Base-by-base conservation (phyloP, 2,329 filamentous ascomycete genomes). In the Aspergillus hiratsukae region DNA sequence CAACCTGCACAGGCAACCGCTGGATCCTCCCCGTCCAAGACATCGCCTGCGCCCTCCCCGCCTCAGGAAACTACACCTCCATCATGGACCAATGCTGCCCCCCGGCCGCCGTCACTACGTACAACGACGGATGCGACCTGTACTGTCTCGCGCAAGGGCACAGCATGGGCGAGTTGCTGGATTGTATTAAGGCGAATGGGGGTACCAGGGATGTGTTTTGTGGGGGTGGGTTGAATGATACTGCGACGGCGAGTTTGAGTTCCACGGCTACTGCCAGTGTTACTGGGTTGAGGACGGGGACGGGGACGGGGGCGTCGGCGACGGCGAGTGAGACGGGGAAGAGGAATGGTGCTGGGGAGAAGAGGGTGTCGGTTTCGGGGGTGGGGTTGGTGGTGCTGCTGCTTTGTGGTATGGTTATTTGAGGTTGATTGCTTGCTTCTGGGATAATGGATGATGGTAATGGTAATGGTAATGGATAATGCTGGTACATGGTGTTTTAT, bases 111-210 rank as follows among this genome's bases (percentile, higher is more conserved):
- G 71, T 81, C 28, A 66, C 76, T 50, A 69, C 69, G 60, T 82
- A 81, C 75, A 71, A 77, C 64, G 63, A 75, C 65, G 68, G 74
- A 63, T 82, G 80, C 71, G 78, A 76, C 17, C 62, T 81, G 57
- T 82, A 81, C 77, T 82, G 80, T 62, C 75, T 77, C 17, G 77
- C 76, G 0, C 65, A 70, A 43, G 75, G 64, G 46, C 76, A 79
- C 59, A 68, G 61, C 23, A 64, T 77, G 51, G 54, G 59, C 10
- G 62, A 71, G 4, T 64, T 80, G 35, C 64, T 65, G 4, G 31
- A 64, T 3, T 82, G 80, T 60, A 66, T 82, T 14, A 69, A 61
- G 50, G 61, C 68, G 31, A 64, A 77, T 50, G 77, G 77, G 31
- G 74, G 74, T 28, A 59, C 69, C 51, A 58, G 60, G 9, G 61